A percentile compares a stretch with the other conserved stretches of the same genome.
phyloP scores from a whole-genome alignment of 2,329 filamentous ascomycete genomes.

The Ciborinia camelliae region DNA sequence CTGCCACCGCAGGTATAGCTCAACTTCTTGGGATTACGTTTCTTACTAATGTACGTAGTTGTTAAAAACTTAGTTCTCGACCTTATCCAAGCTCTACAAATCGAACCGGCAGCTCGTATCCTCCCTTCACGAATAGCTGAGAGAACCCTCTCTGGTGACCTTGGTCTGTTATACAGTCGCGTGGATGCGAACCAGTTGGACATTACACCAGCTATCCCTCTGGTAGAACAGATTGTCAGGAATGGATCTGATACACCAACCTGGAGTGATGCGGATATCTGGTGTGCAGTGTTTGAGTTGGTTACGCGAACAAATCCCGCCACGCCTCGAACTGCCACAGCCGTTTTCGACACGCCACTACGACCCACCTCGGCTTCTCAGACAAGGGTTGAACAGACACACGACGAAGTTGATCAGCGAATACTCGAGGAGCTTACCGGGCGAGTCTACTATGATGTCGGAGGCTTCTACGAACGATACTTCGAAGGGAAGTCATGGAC shows the following conservation, averaged over 20 bases:
- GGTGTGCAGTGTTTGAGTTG: constrained; percentile 24
- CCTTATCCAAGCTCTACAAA: constrained; percentile 25
- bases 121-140: constrained; percentile 22
- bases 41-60: constrained; percentile 22
- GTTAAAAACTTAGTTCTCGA: constrained; percentile 23
- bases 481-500: constrained; percentile 28
- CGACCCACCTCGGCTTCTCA: constrained; percentile 28
- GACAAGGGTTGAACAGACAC: constrained; percentile 30
- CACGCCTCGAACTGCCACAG: constrained; percentile 15
- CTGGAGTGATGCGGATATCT: constrained; percentile 27
- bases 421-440: constrained; percentile 33
- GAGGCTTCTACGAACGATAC: constrained; percentile 28
- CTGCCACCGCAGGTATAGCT: constrained; percentile 18
- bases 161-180: constrained; percentile 26
- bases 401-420: constrained; percentile 31
- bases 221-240: constrained; percentile 26
- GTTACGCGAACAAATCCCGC: constrained; percentile 22
- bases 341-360: constrained; percentile 20
- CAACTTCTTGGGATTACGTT: constrained; percentile 13
- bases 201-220: constrained; percentile 23
- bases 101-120: constrained; percentile 19
- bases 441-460: constrained; percentile 30
- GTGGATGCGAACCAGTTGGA: constrained; percentile 26
- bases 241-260: constrained; percentile 24
- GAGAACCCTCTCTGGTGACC: constrained; percentile 26